Conservation (phyloP, 1,139 yeast species). For the Taphrina wiesneri region DNA sequence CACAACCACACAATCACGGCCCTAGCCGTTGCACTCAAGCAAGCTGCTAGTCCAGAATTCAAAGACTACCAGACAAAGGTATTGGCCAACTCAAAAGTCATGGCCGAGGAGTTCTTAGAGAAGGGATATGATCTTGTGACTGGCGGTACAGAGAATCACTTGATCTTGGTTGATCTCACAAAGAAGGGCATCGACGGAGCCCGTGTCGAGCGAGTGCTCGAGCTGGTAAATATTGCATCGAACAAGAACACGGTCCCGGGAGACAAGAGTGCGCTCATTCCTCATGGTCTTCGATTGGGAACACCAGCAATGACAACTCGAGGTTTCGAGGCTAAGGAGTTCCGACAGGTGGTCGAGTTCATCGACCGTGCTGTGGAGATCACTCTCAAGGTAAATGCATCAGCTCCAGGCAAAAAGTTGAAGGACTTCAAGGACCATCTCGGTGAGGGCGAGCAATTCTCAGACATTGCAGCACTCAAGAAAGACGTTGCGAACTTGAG, state of each 20-base stretch:
- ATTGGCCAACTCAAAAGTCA: slow-evolving; percentile 80
- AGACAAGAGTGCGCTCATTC: slow-evolving; percentile 94
- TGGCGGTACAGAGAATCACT: slow-evolving; percentile 94
- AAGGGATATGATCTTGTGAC: slow-evolving; percentile 83
- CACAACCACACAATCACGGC: slow-evolving; percentile 99
- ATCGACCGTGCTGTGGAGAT: slow-evolving; percentile 80
- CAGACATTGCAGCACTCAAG: slow-evolving; percentile 67
- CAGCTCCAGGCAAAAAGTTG: slow-evolving; percentile 80
- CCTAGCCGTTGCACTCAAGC: slow-evolving; percentile 92
- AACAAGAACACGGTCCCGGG: slow-evolving; percentile 98
- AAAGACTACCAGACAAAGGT: slow-evolving; percentile 87
- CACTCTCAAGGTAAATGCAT: slow-evolving; percentile 76
- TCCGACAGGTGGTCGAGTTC: slow-evolving; percentile 75
- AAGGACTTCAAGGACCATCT: slow-evolving; percentile 88
- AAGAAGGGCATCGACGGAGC: slow-evolving; percentile 96
- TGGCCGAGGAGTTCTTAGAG: slow-evolving; percentile 69
- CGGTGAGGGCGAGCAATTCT: slow-evolving; percentile 57
- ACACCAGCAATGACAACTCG: slow-evolving; percentile 99
- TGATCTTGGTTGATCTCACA: slow-evolving; percentile 78
- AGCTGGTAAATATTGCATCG: slow-evolving; percentile 90
- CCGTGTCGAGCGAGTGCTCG: slow-evolving; percentile 92
- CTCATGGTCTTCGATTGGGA: slow-evolving; percentile 97
- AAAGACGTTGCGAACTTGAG: slow-evolving; percentile 88
- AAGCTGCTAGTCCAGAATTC: slow-evolving; percentile 89
- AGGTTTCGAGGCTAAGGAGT: slow-evolving; percentile 87